phyloP scores from a whole-genome alignment of 257 asterid species.

The Solanum rostratum region DNA sequence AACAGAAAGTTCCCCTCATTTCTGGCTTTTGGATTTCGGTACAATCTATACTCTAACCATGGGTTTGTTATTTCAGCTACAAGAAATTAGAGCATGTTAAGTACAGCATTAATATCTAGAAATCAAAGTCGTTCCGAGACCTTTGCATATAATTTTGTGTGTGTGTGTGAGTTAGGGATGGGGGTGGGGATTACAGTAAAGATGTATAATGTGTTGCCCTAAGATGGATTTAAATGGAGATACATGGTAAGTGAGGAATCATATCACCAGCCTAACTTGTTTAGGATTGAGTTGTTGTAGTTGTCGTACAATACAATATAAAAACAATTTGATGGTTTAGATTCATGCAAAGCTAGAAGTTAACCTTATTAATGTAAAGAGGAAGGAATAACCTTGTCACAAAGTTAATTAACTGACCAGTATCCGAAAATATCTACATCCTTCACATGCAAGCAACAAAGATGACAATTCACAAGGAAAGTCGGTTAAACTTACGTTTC shows the following conservation, averaged over 20 bases:
- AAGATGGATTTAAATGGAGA: not conserved
- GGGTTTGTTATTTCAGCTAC: slow-evolving; percentile 56
- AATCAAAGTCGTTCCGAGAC: not conserved
- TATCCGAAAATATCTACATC: not conserved
- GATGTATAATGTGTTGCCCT: not conserved
- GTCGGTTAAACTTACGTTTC: slow-evolving; percentile 35
- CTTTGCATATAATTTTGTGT: not conserved
- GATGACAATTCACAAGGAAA: not conserved
- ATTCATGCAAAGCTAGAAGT: not conserved
- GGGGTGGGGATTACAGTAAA: not conserved
- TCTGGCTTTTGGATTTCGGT: slow-evolving; percentile 42
- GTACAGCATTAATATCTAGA: not conserved
- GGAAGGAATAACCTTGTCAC: not conserved
- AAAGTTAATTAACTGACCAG: not conserved
- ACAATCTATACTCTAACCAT: slow-evolving; percentile 7
- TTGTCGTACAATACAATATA: slow-evolving; percentile 10
- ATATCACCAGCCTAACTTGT: not conserved
- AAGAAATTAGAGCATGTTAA: slow-evolving; percentile 8
- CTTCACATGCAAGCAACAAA: not conserved
- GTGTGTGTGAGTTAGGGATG: too few relatives aligned
- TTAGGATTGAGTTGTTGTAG: not conserved
- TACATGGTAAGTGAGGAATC: not conserved
- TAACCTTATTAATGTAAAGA: not conserved
- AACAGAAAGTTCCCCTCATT: slow-evolving; percentile 30
- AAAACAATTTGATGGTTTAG: slow-evolving; percentile 36